Evolutionary conservation across 2,329 filamentous ascomycete genomes (phyloP).

Genomic region (Diplodia sapinea): DNA sequence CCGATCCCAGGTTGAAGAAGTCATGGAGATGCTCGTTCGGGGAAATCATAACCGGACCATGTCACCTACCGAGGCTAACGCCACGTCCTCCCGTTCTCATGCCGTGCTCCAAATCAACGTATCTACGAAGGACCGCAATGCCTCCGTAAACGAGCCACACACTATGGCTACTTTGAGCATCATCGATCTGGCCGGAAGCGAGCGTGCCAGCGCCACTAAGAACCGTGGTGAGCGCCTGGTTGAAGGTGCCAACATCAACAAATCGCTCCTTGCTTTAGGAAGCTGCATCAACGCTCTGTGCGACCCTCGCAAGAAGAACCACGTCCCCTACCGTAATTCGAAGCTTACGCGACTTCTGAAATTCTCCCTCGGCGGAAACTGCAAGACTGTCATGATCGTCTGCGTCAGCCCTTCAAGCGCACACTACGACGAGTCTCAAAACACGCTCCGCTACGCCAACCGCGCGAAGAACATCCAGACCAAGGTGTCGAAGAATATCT

Average conservation of each 20-base stretch:
- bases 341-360: conserved; percentile 95
- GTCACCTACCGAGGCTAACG: conserved; percentile 95
- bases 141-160: conserved; percentile 88
- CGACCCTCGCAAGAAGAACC: conserved; percentile 86
- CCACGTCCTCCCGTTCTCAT: conserved; percentile 95
- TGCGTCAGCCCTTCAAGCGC: conserved; percentile 96
- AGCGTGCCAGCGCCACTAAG: conserved; percentile 94
- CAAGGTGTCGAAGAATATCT: conserved; percentile 98
- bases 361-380: conserved; percentile 96
- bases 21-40: conserved; percentile 98
- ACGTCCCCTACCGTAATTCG: conserved; percentile 96
- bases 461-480: conserved; percentile 99
- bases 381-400: conserved; percentile 99
- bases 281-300: conserved; percentile 99
- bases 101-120: conserved; percentile 97
- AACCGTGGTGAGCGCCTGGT: conserved; percentile 89
- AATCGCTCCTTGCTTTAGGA: conserved; percentile 89
- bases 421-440: conserved; percentile 98
- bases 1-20: conserved; percentile 67
- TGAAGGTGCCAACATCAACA: conserved; percentile 99
- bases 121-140: conserved; percentile 91
- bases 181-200: conserved; percentile 94
- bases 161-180: conserved; percentile 99
- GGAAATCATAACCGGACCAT: conserved; percentile 95
- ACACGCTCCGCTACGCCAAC: conserved; percentile 96